Evolutionary conservation across 2,329 filamentous ascomycete species (phyloP).

Genomic region (Pyrenochaeta sp.): DNA sequence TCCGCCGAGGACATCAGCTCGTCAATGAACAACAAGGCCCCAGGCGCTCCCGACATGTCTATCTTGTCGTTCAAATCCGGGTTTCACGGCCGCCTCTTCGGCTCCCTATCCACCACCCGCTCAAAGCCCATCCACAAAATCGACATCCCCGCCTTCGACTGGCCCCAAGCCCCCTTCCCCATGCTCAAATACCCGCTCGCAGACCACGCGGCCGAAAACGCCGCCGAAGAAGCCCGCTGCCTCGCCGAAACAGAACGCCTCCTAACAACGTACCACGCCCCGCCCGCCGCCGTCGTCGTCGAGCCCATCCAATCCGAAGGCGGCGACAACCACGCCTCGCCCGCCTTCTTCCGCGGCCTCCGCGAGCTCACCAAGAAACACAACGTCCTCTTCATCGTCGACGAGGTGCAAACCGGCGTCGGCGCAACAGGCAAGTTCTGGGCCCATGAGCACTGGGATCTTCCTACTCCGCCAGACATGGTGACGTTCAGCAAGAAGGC

Average conservation of each 20-base stretch:
- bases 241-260: conserved; percentile 84
- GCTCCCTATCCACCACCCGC: conserved; percentile 84
- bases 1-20: conserved; percentile 76
- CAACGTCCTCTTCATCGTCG: conserved; percentile 84
- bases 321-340: conserved; percentile 91
- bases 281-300: conserved; percentile 81
- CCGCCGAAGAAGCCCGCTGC: conserved; percentile 79
- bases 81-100: conserved; percentile 92
- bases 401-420: conserved; percentile 93
- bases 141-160: conserved; percentile 93
- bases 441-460: conserved; percentile 95
- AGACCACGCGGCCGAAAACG: conserved; percentile 79
- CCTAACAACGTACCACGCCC: conserved; percentile 78
- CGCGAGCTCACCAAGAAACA: conserved; percentile 80
- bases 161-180: conserved; percentile 90
- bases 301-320: conserved; percentile 95
- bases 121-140: conserved; percentile 95
- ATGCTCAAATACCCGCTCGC: conserved; percentile 85
- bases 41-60: conserved; percentile 79
- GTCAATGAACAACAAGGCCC: conserved; percentile 81
- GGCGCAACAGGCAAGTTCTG: conserved; percentile 94
- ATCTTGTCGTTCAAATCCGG: conserved; percentile 88
- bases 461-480: conserved; percentile 82
- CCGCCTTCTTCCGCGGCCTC: conserved; percentile 84
- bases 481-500: conserved; percentile 97